Base-by-base conservation (phyloP, 805 yeast genomes). In the Yamadazyma kitorensis region DNA sequence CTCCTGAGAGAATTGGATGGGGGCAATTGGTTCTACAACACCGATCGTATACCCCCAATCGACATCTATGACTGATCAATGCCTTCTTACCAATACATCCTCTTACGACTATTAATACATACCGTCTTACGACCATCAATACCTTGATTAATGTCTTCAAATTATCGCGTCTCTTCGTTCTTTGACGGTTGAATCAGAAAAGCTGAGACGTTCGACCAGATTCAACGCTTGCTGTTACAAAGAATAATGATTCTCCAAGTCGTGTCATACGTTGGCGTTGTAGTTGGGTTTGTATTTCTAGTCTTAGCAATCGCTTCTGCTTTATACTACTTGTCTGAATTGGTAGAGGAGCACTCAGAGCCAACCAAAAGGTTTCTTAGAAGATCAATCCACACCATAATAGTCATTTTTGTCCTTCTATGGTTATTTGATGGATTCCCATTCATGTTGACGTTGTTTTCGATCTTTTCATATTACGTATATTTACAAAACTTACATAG, bases 21-120 rank as follows among this genome's bases (percentile, higher is more conserved):
- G 5, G 91, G 86, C 8, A 93, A 94, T 53, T 91, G 98, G 98
- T 89, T 88, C 56, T 89, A 86, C 66, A 86, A 82, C 49, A 81
- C 94, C 31, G 98, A 93, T 54, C 78, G 95, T 51, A 67, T 93
- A 17, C 96, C 98, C 4, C 98, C 98, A 1, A 78, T 93, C 36
- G 98, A 93, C 54, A 91, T 93, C 34, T 93, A 85, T 56, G 91
- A 88, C 50, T 87, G 49, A 20, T 12, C 5, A 11, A 12, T 27
- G 27, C n/a, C n/a, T n/a, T n/a, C n/a, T n/a, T n/a, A n/a, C n/a
- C n/a, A n/a, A n/a, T n/a, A n/a, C n/a, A n/a, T n/a, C n/a, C n/a
- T n/a, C n/a, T n/a, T n/a, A n/a, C n/a, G n/a, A n/a, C n/a, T n/a
- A n/a, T n/a, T n/a, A n/a, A n/a, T n/a, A n/a, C n/a, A n/a, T n/a